Conservation (phyloP, 139 green algal species). For the Chlamydomonas asymmetrica region DNA sequence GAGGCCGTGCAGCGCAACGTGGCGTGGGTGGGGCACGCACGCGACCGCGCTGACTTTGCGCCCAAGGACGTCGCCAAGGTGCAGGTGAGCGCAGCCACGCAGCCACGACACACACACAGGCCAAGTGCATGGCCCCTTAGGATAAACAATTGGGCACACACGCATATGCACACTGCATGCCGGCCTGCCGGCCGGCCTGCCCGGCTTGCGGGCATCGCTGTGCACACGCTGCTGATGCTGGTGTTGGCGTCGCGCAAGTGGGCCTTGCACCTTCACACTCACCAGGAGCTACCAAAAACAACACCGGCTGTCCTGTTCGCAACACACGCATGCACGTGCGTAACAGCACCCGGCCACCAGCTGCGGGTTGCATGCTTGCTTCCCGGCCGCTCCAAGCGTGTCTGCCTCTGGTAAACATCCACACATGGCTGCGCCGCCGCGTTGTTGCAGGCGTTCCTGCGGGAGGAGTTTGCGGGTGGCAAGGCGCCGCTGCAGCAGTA, state of each 20-base stretch:
- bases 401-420: neutral
- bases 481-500: constrained; percentile 63
- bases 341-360: too few relatives aligned
- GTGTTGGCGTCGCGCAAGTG: neutral
- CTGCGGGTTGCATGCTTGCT: too few relatives aligned
- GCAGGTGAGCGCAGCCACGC: neutral
- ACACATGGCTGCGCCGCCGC: constrained; percentile 23
- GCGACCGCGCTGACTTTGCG: constrained; percentile 73
- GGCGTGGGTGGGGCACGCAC: constrained; percentile 55
- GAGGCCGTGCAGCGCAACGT: constrained; percentile 65
- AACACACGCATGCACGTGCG: neutral
- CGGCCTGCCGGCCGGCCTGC: neutral
- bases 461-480: constrained; percentile 11
- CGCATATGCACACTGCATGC: neutral
- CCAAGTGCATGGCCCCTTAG: too few relatives aligned
- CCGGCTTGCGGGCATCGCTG: neutral
- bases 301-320: neutral
- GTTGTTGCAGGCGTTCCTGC: constrained; percentile 12
- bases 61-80: constrained; percentile 72
- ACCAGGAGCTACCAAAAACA: neutral
- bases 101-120: too few relatives aligned
- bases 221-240: neutral
- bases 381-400: neutral
- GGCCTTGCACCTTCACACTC: neutral
- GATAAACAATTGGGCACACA: neutral